Evolutionary conservation across 2,329 filamentous ascomycete species (phyloP).

Genomic region (Exutisphaerella laricina): DNA sequence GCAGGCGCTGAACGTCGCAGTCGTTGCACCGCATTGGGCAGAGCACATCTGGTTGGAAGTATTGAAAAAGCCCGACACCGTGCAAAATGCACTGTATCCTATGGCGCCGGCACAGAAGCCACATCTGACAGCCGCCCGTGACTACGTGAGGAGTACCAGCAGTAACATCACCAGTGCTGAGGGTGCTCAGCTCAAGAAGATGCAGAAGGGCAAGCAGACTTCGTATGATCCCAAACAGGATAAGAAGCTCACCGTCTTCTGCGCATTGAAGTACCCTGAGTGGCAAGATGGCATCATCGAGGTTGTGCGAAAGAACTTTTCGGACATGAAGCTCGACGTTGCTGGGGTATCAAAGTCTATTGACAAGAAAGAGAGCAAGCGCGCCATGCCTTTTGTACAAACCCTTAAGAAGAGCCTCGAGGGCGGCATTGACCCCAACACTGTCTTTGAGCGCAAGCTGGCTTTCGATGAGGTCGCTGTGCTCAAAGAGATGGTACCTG

Average conservation of each 20-base stretch:
- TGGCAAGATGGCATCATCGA: slow-evolving; percentile 94
- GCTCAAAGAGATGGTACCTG: slow-evolving; percentile 70
- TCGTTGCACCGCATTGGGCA: slow-evolving; percentile 87
- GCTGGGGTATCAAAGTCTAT: slow-evolving; percentile 75
- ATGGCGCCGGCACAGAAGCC: slow-evolving; percentile 60
- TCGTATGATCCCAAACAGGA: slow-evolving; percentile 84
- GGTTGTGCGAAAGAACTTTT: slow-evolving; percentile 66
- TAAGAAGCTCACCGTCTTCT: slow-evolving; percentile 85
- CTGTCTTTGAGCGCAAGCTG: slow-evolving; percentile 77
- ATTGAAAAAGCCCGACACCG: slow-evolving; percentile 65
- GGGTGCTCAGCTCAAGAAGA: slow-evolving; percentile 75
- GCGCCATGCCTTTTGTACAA: slow-evolving; percentile 96
- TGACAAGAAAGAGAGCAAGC: slow-evolving; percentile 88
- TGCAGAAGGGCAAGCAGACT: slow-evolving; percentile 83
- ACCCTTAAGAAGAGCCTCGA: slow-evolving; percentile 75
- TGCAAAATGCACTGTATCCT: slow-evolving; percentile 77
- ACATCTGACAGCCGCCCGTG: slow-evolving; percentile 67
- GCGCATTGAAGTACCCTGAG: slow-evolving; percentile 69
- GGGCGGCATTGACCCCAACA: slow-evolving; percentile 54
- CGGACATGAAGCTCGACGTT: slow-evolving; percentile 63
- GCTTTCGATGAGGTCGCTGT: slow-evolving; percentile 78
- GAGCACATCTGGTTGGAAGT: slow-evolving; percentile 94
- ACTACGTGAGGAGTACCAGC: slow-evolving; percentile 70
- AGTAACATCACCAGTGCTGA: slow-evolving; percentile 84
- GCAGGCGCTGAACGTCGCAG: slow-evolving; percentile 74